phyloP scores from a whole-genome alignment of 2,329 filamentous ascomycete genomes.

The Dothiorella sarmentorum region DNA sequence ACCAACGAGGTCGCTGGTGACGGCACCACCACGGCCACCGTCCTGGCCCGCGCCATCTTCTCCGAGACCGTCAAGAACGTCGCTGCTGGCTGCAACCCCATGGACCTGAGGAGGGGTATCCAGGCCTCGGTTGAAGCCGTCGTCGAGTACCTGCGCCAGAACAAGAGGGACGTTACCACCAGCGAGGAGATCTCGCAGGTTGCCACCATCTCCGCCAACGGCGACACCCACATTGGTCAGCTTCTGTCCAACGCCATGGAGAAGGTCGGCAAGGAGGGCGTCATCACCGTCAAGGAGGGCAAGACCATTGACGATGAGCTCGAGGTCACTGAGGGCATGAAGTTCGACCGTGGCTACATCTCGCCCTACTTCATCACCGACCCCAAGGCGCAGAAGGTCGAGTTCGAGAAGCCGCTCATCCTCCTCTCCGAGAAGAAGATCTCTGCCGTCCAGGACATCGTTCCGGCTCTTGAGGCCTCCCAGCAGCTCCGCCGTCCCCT shows the following conservation, averaged over 20 bases:
- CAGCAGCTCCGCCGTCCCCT: conserved; percentile 93
- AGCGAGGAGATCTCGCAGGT: conserved; percentile 97
- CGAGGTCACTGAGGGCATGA: conserved; percentile 99
- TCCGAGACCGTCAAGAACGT: conserved; percentile 99
- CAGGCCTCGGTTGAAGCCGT: conserved; percentile 95
- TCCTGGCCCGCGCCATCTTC: conserved; percentile 96
- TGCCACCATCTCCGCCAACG: conserved; percentile 96
- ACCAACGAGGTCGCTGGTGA: conserved; percentile 99
- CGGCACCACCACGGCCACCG: conserved; percentile 95
- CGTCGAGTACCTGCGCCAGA: conserved; percentile 87
- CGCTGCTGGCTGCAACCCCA: conserved; percentile 97
- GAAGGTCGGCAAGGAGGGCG: conserved; percentile 99
- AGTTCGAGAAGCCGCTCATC: conserved; percentile 99
- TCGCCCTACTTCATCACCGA: conserved; percentile 99
- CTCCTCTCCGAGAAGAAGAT: conserved; percentile 99
- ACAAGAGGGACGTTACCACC: conserved; percentile 98
- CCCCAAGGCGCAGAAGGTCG: conserved; percentile 96
- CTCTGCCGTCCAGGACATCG: conserved; percentile 97
- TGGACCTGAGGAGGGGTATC: conserved; percentile 96
- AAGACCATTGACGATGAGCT: conserved; percentile 98
- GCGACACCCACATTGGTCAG: conserved; percentile 89
- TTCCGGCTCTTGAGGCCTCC: conserved; percentile 94
- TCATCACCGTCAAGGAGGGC: conserved; percentile 99
- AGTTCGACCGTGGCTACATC: conserved; percentile 97
- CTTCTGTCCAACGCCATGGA: conserved; percentile 99